A percentile compares a stretch with the other conserved stretches of the same genome.
These are phyloP conservation scores for Anethum foeniculum DNA, from an alignment of 140 eudicot species.

Conservation along the genomic window DNA sequence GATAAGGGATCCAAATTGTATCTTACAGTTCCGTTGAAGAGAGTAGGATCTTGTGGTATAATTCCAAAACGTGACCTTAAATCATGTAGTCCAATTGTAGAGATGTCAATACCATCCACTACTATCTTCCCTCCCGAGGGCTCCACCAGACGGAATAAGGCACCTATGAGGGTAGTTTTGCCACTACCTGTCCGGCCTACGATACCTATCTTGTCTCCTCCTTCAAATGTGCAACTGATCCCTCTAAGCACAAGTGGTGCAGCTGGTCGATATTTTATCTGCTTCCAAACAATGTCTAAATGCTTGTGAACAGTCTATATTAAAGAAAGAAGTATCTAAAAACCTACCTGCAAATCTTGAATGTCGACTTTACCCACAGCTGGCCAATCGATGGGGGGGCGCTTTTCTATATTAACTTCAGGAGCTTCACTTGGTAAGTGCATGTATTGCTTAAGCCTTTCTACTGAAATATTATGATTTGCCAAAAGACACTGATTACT, in stretches of 20 bases:
- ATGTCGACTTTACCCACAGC: slow-evolving; percentile 68
- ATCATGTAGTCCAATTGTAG: slow-evolving; percentile 79
- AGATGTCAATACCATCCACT: slow-evolving; percentile 83
- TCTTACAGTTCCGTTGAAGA: slow-evolving; percentile 89
- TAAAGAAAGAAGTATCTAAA: not conserved
- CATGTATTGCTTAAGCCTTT: slow-evolving; percentile 83
- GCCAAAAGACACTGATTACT: slow-evolving; percentile 75
- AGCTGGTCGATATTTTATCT: slow-evolving; percentile 76
- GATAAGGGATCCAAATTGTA: slow-evolving; percentile 85
- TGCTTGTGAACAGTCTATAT: not conserved
- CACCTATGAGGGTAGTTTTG: slow-evolving; percentile 87
- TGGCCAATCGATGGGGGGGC: slow-evolving; percentile 71
- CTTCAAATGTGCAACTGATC: slow-evolving; percentile 77
- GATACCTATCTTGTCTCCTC: slow-evolving; percentile 88
- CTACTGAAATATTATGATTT: slow-evolving; percentile 68
- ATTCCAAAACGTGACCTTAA: slow-evolving; percentile 84
- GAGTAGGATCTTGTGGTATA: slow-evolving; percentile 98
- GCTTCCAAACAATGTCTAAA: slow-evolving; percentile 23
- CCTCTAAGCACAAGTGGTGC: slow-evolving; percentile 85
- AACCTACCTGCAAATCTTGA: slow-evolving; percentile 68
- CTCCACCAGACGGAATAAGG: slow-evolving; percentile 87
- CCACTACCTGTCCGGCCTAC: slow-evolving; percentile 99
- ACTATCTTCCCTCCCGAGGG: slow-evolving; percentile 73
- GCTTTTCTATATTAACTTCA: slow-evolving; percentile 46
- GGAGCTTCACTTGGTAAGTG: slow-evolving; percentile 89